These are phyloP conservation scores for Phlyctochytrium planicorne DNA, from an alignment of 192 early-diverging fungal species.

Conservation along the genomic window DNA sequence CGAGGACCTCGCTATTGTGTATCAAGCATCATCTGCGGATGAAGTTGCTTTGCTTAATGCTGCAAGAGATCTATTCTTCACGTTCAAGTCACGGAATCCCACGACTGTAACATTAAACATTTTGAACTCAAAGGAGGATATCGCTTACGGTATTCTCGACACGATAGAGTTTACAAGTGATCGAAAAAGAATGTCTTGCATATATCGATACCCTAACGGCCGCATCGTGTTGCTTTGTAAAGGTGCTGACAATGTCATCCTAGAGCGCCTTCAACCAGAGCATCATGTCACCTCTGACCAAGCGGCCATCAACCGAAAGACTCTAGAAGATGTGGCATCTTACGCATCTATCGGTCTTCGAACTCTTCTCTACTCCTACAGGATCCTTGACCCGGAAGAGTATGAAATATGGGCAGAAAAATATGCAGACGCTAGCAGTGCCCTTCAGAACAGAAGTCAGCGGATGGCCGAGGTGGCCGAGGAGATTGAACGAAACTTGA, in stretches of 20 bases:
- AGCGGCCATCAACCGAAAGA: conserved; percentile 13
- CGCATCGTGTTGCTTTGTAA: conserved; percentile 36
- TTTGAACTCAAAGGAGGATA: conserved; percentile 7
- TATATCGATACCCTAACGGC: conserved; percentile 33
- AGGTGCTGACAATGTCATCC: conserved; percentile 45
- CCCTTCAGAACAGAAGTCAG: conserved; percentile 74
- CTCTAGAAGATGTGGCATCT: conserved; percentile 29
- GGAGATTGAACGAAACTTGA: conserved; percentile 71
- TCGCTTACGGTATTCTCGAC: conserved; percentile 25
- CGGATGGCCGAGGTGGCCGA: conserved; percentile 76
- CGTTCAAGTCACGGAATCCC: conserved; percentile 25
- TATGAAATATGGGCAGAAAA: conserved; percentile 65
- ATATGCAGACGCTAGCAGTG: conserved; percentile 71
- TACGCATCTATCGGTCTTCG: conserved; percentile 62
- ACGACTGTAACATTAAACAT: conserved; percentile 24
- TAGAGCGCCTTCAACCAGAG: conserved; percentile 25
- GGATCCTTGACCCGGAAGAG: conserved; percentile 73
- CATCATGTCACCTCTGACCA: conserved; percentile 7
- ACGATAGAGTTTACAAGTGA: conserved; percentile 43
- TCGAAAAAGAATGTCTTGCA: conserved; percentile 44
- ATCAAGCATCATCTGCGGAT: conserved; percentile 81
- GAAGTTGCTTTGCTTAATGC: conserved; percentile 84
- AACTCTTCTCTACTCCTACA: conserved; percentile 84
- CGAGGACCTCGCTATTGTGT: conserved; percentile 50
- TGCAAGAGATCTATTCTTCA: conserved; percentile 69